phyloP scores from a whole-genome alignment of 768 basidiomycete species.

The Russula brevipes region DNA sequence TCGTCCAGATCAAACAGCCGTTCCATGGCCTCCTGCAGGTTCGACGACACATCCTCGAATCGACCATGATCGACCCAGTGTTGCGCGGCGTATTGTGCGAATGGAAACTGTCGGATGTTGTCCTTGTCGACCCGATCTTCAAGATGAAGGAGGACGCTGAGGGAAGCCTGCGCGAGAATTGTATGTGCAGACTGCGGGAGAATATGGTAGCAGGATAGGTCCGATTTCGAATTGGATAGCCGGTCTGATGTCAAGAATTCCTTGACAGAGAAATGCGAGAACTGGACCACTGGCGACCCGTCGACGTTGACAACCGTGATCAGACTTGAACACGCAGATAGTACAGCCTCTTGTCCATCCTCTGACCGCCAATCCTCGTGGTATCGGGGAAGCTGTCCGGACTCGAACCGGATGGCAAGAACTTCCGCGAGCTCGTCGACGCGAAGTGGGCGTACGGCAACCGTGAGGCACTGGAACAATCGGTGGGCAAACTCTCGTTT shows the following conservation, averaged over 20 bases:
- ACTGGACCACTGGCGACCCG: constrained; percentile 5
- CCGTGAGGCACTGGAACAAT: not conserved
- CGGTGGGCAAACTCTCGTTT: constrained; percentile 4
- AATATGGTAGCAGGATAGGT: constrained; percentile 6
- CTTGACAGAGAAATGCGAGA: constrained; percentile 19
- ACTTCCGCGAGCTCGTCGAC: constrained; percentile 9
- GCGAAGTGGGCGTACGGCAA: not conserved
- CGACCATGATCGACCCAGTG: constrained; percentile 6
- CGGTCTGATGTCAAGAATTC: constrained; percentile 13
- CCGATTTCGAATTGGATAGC: not conserved
- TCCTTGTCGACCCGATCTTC: not conserved
- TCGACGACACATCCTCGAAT: not conserved
- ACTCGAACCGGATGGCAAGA: constrained; percentile 5
- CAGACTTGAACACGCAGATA: constrained; percentile 6
- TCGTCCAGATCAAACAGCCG: not conserved
- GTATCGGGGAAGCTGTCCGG: not conserved
- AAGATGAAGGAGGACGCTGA: constrained; percentile 3
- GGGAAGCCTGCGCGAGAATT: not conserved
- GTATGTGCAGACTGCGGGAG: not conserved
- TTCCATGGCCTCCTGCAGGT: not conserved
- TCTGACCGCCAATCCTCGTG: not conserved
- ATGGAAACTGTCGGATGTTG: not conserved
- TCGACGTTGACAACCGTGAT: not conserved
- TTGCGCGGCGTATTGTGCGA: not conserved
- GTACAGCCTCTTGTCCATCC: constrained; percentile 3